Percentiles rank a stretch among this genome's conserved stretches.
Evolutionary conservation across 1,139 yeast species (phyloP).

Genomic region (Williopsis jadinii): DNA sequence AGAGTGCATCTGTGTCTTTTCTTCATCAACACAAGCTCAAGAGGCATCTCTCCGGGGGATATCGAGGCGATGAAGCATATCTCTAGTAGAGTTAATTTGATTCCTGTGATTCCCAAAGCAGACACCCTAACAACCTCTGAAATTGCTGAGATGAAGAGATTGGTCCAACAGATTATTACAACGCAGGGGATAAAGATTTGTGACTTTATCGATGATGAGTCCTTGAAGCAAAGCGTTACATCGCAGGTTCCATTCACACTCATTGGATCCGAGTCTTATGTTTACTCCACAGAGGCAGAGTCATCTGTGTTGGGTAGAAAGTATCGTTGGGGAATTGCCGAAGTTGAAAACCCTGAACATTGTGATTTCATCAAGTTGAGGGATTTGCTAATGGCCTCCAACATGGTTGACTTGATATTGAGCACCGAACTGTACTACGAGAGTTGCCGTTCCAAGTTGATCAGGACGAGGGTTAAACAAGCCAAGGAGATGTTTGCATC

Average conservation of each 20-base stretch:
- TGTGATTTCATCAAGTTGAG: slow-evolving; percentile 56
- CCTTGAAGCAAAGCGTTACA: slow-evolving; percentile 25
- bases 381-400: slow-evolving; percentile 40
- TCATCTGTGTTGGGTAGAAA: slow-evolving; percentile 45
- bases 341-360: slow-evolving; percentile 56
- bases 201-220: slow-evolving; percentile 41
- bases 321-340: slow-evolving; percentile 71
- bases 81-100: slow-evolving; percentile 56
- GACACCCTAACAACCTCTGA: slow-evolving; percentile 51
- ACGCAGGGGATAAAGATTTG: slow-evolving; percentile 50
- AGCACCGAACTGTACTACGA: slow-evolving; percentile 56
- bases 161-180: slow-evolving; percentile 37
- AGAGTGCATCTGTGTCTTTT: slow-evolving; percentile 76
- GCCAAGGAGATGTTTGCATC: slow-evolving; percentile 25
- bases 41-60: slow-evolving; percentile 52
- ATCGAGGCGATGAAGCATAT: slow-evolving; percentile 63
- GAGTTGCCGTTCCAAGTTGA: slow-evolving; percentile 38
- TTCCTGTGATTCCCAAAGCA: slow-evolving; percentile 72
- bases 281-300: slow-evolving; percentile 27
- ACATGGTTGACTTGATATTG: slow-evolving; percentile 52
- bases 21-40: slow-evolving; percentile 53
- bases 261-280: slow-evolving; percentile 41
- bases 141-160: slow-evolving; percentile 34
- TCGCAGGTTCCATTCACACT: slow-evolving; percentile 51
- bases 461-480: slow-evolving; percentile 32